Evolutionary conservation across 139 green algal genomes (phyloP).

Genomic region (Dunaliella sp.): DNA sequence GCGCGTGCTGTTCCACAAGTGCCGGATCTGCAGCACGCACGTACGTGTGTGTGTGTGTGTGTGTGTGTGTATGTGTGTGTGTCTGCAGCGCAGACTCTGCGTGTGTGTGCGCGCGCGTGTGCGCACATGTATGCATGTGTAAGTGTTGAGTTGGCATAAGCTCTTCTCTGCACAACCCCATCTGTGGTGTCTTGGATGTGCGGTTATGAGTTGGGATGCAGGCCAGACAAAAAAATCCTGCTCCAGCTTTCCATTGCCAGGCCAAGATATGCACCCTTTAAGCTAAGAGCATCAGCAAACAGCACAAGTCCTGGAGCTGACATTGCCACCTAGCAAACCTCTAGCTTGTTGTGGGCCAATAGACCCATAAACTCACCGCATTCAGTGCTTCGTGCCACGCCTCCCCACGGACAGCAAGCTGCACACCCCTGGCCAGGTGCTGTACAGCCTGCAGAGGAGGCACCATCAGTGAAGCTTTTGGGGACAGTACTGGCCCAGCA

Average conservation of each 20-base stretch:
- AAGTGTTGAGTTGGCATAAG: background rate
- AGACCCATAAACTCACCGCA: conserved; percentile 5
- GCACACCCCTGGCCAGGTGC: conserved; percentile 26
- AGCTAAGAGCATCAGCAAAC: no score
- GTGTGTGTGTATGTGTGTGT: background rate
- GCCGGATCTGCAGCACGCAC: background rate
- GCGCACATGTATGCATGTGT: background rate
- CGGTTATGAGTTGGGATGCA: no score
- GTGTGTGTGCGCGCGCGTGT: background rate
- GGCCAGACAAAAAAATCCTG: no score
- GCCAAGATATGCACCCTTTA: no score
- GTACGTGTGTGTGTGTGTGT: background rate
- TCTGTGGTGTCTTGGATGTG: no score
- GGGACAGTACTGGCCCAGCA: no score
- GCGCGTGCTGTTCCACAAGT: conserved; percentile 41
- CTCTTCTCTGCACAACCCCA: no score
- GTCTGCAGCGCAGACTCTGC: background rate
- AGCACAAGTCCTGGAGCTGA: no score
- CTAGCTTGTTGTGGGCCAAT: no score
- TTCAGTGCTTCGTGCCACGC: conserved; percentile 48
- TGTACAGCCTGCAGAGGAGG: conserved; percentile 32
- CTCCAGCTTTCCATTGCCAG: no score
- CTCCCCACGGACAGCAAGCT: conserved; percentile 30
- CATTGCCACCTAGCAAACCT: no score
- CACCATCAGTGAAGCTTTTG: background rate